Conservation (phyloP, 2,329 filamentous ascomycete species). For the Fusarium mangiferae region DNA sequence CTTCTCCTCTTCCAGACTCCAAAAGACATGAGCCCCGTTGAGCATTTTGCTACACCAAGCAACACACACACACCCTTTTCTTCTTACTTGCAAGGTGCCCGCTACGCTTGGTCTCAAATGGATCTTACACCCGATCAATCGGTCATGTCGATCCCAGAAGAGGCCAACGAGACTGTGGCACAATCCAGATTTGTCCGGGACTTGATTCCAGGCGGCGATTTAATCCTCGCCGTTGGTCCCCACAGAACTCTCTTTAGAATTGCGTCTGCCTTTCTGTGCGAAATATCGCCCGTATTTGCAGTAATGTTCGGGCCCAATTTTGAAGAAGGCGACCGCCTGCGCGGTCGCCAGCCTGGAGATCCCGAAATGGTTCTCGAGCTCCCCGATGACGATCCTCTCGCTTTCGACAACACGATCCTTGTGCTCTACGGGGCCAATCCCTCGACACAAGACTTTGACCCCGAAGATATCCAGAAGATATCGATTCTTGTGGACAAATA, state of each 20-base stretch:
- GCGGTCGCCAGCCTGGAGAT: background rate
- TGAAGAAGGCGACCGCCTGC: constrained; percentile 9
- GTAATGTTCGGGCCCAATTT: constrained; percentile 26
- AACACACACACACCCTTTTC: background rate
- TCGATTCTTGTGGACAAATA: constrained; percentile 21
- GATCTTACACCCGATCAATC: background rate
- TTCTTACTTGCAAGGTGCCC: background rate
- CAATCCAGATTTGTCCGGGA: background rate
- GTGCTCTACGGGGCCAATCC: constrained; percentile 20
- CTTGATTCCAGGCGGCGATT: constrained; percentile 20
- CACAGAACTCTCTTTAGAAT: constrained; percentile 15
- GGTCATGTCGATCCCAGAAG: background rate
- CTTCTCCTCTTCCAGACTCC: background rate
- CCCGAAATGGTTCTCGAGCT: constrained; percentile 15
- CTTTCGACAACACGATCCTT: background rate
- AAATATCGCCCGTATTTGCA: constrained; percentile 19
- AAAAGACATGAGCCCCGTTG: background rate
- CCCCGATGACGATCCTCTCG: constrained; percentile 11
- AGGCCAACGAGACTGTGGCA: background rate
- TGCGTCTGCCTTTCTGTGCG: constrained; percentile 33
- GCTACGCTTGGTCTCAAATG: constrained; percentile 5
- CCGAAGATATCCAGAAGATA: constrained; percentile 12
- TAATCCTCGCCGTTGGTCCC: constrained; percentile 29
- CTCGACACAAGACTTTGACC: background rate
- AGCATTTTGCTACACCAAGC: background rate